phyloP scores from a whole-genome alignment of 768 basidiomycete genomes.

The Kondoa malvinella region DNA sequence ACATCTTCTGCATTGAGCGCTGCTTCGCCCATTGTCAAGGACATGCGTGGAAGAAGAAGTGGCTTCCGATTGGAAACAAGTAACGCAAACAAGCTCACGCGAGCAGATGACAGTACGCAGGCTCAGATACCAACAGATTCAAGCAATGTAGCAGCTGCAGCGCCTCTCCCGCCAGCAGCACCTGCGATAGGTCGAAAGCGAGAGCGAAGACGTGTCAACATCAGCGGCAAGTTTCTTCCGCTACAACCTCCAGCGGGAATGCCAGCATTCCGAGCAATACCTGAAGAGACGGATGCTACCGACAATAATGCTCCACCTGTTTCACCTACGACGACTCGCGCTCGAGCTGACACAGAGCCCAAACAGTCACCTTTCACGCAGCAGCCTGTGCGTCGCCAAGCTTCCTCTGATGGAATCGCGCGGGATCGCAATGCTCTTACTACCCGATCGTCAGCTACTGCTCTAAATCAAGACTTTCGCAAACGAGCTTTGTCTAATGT shows the following conservation, averaged over 20 bases:
- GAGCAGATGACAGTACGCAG: no score
- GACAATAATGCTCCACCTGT: not conserved
- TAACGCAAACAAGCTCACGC: not conserved
- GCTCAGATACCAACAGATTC: no score
- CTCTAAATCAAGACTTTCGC: not conserved
- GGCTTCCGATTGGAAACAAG: not conserved
- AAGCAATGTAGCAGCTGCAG: not conserved
- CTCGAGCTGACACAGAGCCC: constrained; percentile 3
- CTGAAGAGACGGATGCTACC: not conserved
- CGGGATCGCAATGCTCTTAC: not conserved
- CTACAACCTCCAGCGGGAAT: constrained; percentile 3
- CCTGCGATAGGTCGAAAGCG: not conserved
- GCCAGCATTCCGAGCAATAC: constrained; percentile 1
- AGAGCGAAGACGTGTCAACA: constrained; percentile 7
- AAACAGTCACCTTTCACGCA: not conserved
- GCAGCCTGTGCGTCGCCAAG: not conserved
- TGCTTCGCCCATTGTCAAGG: not conserved
- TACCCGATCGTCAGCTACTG: not conserved
- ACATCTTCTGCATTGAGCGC: not conserved
- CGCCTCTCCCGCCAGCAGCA: not conserved
- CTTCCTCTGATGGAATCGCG: not conserved
- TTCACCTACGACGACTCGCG: not conserved
- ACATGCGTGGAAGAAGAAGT: not conserved
- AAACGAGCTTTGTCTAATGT: not conserved
- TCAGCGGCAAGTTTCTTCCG: not conserved